Evolutionary conservation across 2,329 filamentous ascomycete genomes (phyloP).

Genomic region (Fusarium xyrophilum): DNA sequence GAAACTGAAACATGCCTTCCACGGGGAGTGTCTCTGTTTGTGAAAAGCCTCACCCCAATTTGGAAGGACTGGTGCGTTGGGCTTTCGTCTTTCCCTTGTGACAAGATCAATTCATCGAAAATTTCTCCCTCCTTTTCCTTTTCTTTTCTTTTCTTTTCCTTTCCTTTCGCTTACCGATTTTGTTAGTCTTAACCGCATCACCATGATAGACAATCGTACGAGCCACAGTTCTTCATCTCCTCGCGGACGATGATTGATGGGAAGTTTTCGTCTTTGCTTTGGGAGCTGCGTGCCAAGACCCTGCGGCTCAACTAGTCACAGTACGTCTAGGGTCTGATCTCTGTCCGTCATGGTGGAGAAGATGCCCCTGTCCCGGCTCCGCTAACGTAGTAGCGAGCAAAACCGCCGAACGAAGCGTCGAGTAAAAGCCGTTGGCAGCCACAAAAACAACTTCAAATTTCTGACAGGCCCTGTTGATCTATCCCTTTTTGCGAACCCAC

Average conservation of each 20-base stretch:
- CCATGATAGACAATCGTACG: slow-evolving; percentile 8
- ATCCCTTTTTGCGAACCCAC: slow-evolving; percentile 34
- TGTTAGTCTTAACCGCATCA: neutral
- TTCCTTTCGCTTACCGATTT: neutral
- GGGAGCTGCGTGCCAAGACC: slow-evolving; percentile 26
- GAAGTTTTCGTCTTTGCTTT: slow-evolving; percentile 21
- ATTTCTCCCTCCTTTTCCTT: neutral
- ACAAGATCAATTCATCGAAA: neutral
- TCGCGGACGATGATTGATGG: slow-evolving; percentile 30
- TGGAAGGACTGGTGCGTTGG: slow-evolving; percentile 25
- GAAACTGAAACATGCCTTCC: slow-evolving; percentile 38
- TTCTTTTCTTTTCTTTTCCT: neutral
- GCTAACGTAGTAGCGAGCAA: slow-evolving; percentile 27
- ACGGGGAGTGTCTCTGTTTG: slow-evolving; percentile 12
- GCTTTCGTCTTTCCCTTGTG: slow-evolving; percentile 8
- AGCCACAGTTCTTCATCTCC: slow-evolving; percentile 22
- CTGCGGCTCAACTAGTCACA: slow-evolving; percentile 22
- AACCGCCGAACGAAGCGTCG: slow-evolving; percentile 24
- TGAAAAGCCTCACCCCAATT: slow-evolving; percentile 15
- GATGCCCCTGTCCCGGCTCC: slow-evolving; percentile 22
- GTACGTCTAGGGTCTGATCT: slow-evolving; percentile 21
- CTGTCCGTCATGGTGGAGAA: slow-evolving; percentile 34
- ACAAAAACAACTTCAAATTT: slow-evolving; percentile 25
- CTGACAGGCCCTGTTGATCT: slow-evolving; percentile 35
- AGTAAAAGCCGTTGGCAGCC: slow-evolving; percentile 29